Conservation (phyloP, 352 stramenopile genomes). For the Pythium utonaiense region DNA sequence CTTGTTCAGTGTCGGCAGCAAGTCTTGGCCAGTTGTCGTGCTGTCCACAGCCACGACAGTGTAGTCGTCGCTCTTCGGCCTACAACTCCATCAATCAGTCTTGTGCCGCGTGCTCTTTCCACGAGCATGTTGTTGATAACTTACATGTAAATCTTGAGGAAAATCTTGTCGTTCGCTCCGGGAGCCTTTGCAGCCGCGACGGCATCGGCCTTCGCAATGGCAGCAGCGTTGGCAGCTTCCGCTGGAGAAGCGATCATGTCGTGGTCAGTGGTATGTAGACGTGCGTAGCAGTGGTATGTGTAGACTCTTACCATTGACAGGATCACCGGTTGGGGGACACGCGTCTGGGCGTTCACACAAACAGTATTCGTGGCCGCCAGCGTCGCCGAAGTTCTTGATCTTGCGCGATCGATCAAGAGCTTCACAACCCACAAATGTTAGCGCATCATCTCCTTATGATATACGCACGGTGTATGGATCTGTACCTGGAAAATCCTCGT, state of each 20-base stretch:
- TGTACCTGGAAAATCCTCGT: conserved; percentile 83
- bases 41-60: conserved; percentile 82
- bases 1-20: conserved; percentile 84
- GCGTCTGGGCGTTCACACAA: conserved; percentile 83
- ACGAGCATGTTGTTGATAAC: not conserved
- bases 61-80: conserved; percentile 88
- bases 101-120: not conserved
- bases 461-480: not conserved
- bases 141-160: conserved; percentile 89
- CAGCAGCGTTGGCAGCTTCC: conserved; percentile 20
- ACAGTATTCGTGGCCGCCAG: conserved; percentile 83
- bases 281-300: no score
- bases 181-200: conserved; percentile 42
- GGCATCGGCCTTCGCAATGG: conserved; percentile 21
- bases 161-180: conserved; percentile 63
- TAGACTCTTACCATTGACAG: conserved; percentile 16
- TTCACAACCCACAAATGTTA: no score
- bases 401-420: conserved; percentile 80
- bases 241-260: conserved; percentile 3
- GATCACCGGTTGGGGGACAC: conserved; percentile 67
- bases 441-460: no score
- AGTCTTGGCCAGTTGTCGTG: conserved; percentile 73
- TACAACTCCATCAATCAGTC: conserved; percentile 19
- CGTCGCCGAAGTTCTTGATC: conserved; percentile 91
- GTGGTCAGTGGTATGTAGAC: no score